Evolutionary conservation across 2,329 filamentous ascomycete species (phyloP), one percentile per base, ranked within the genome.

Genomic region (Cladosporium sp.): DNA sequence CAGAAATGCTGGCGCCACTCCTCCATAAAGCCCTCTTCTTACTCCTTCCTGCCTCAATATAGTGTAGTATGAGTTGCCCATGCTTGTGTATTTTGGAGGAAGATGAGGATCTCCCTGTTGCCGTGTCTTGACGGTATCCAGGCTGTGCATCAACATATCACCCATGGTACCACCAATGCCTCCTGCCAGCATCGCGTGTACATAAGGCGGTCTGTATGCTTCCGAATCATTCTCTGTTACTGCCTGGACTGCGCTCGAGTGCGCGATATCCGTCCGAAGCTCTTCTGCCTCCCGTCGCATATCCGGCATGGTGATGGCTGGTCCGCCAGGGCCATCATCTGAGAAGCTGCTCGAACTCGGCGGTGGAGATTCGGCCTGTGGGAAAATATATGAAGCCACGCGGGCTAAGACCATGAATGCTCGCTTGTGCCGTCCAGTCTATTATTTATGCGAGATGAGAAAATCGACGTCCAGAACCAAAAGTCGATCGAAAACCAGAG

Each of bases 71-170:
- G 93, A 94, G 60, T 88, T 89, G 39, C 89, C 89, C 74, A 97
- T 86, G 15, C 91, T 93, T 11, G 89, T 88, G 76, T 99, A 99
- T 76, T 90, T 96, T 1, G 94, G 89, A 20, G 94, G 94, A 61
- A 96, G 84, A 72, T 94, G 88, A 45, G 93, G 92, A 70, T 97
- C 94, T 69, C 93, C 94, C 76, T 99, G 94, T 74, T 99, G 95
- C 67, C 94, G 85, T 49, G 94, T 99, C 78, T 99, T 99, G 69
- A 99, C 94, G 0, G 94, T 99, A 75, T 99, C 94, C 70, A 99
- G 84, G 47, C 93, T 97, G 78, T 99, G 94, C 94, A 99, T 99
- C 65, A 99, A 80, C 83, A 99, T 89, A 75, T 99, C 94, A 60
- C 95, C 94, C 58, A 89, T 95, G 15, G 90, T 92, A 55, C 94